A percentile compares a stretch with the other conserved stretches of the same genome.
These are phyloP conservation scores for Mucor saturninus DNA, from an alignment of 371 early-diverging fungal genomes.

Conservation along the genomic window DNA sequence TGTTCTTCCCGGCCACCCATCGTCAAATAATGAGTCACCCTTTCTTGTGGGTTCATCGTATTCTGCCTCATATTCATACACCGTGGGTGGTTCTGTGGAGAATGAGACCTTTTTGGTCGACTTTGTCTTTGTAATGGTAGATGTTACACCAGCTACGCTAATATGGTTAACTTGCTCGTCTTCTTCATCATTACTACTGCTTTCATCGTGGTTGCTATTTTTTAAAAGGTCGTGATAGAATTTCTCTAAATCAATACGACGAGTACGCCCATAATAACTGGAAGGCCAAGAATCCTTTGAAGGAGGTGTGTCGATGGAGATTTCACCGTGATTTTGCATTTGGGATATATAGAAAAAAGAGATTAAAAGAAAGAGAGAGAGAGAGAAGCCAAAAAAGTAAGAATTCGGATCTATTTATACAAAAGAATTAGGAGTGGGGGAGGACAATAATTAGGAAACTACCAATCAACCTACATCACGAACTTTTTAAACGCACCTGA, in stretches of 20 bases:
- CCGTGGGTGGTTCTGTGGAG: conserved; percentile 32
- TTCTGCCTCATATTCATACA: conserved; percentile 50
- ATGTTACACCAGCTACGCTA: neutral
- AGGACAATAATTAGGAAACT: neutral
- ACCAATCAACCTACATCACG: conserved; percentile 22
- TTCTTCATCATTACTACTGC: conserved; percentile 5
- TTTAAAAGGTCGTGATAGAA: conserved; percentile 28
- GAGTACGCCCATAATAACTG: conserved; percentile 23
- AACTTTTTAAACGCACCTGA: conserved; percentile 14
- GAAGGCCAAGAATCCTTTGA: conserved; percentile 27
- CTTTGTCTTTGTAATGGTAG: neutral
- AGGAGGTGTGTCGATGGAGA: conserved; percentile 9
- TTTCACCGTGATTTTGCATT: conserved; percentile 4
- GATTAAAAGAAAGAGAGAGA: neutral
- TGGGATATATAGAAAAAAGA: neutral
- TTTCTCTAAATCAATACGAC: conserved; percentile 27
- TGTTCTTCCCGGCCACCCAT: conserved; percentile 35
- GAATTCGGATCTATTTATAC: neutral
- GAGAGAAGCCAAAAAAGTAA: neutral
- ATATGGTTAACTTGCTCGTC: conserved; percentile 2
- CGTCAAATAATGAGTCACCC: conserved; percentile 15
- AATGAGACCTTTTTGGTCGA: conserved; percentile 35
- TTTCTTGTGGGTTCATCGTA: conserved; percentile 1
- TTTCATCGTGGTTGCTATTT: conserved; percentile 5
- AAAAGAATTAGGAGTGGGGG: neutral